Base-by-base conservation (phyloP, 169 alveolate species). In the Amoebophrya sp. region DNA sequence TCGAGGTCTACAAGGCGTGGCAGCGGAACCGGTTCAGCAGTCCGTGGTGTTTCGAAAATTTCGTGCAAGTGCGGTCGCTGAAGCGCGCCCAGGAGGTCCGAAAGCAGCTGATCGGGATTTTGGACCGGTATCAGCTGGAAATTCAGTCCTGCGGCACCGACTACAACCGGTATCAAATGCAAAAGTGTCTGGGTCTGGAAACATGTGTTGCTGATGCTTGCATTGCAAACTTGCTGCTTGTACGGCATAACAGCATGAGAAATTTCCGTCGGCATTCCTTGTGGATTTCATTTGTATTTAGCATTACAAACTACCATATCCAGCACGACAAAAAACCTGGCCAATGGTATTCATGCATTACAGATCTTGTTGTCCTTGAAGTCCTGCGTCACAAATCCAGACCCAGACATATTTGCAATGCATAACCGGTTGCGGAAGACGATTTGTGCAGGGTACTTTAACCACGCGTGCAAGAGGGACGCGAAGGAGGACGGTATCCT, bases 41-140 rank as follows among this genome's bases (percentile, higher is more conserved):
- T 89, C 97, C 97, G 38, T 99, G 99, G 99, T 99, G 99, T 94
- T 97, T 95, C 94, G 99, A 99, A 32, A 98, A 99, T 94, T 99
- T 97, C 94, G 96, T 99, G 32, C 99, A 98, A 94, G 97, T 98
- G 0, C 91, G 95, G 47, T 23, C 99, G 0, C 95, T 98, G 93
- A 95, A 96, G 92, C 95, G 98, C 92, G 99, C 99, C 14, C 97
- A 97, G 93, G 99, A 99, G 93, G 98, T 98, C 38, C 94, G 99
- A 89, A 98, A 97, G 92, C 99, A 99, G 94, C 95, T 99, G 90
- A 96, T 97, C 89, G 95, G 95, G n/a, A 98, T 98, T 90, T 96
- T 92, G 90, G 93, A 92, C 33, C 93, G 93, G 3, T 7, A 23
- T 94, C 96, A 97, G 91, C 96, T 98, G 47, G 95, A 95, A 92